A percentile compares a stretch with the other conserved stretches of the same genome.
Evolutionary conservation across 192 early-diverging fungal genomes (phyloP).

Genomic region (Linnemannia schmuckeri): DNA sequence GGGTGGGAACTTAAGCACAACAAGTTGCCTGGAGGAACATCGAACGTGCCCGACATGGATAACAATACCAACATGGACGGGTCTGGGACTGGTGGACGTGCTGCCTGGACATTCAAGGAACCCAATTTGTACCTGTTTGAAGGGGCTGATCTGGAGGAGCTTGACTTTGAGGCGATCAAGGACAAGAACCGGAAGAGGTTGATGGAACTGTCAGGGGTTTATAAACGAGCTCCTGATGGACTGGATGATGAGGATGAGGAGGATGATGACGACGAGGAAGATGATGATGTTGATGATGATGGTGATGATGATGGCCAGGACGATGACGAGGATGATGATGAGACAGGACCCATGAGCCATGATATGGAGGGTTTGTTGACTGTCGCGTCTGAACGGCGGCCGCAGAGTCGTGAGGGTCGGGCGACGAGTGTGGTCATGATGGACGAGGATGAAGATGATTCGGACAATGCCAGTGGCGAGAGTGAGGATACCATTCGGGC

Average conservation of each 20-base stretch:
- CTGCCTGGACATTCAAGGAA: slow-evolving; percentile 37
- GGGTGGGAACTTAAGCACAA: slow-evolving; percentile 83
- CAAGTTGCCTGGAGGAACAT: slow-evolving; percentile 70
- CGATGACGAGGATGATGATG: not conserved
- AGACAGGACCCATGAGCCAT: not conserved
- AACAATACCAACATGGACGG: slow-evolving; percentile 36
- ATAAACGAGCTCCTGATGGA: not conserved
- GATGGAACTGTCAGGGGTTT: not conserved
- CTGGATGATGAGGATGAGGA: not conserved
- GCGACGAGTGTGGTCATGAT: slow-evolving; percentile 16
- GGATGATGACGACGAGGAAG: not conserved
- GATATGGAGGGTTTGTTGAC: slow-evolving; percentile 25
- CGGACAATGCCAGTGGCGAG: slow-evolving; percentile 3
- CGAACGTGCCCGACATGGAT: slow-evolving; percentile 38
- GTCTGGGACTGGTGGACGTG: slow-evolving; percentile 24
- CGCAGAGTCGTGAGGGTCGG: not conserved
- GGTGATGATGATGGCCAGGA: not conserved
- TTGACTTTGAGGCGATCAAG: slow-evolving; percentile 25
- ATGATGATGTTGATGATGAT: not conserved
- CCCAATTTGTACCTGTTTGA: slow-evolving; percentile 63
- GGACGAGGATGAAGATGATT: slow-evolving; percentile 21
- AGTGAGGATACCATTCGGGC: slow-evolving; percentile 9
- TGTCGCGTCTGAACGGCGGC: slow-evolving; percentile 9
- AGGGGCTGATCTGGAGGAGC: slow-evolving; percentile 55
- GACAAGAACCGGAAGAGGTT: slow-evolving; percentile 14